Conservation (phyloP, 148 eudicot species). For the Dianthus caryophyllus region DNA sequence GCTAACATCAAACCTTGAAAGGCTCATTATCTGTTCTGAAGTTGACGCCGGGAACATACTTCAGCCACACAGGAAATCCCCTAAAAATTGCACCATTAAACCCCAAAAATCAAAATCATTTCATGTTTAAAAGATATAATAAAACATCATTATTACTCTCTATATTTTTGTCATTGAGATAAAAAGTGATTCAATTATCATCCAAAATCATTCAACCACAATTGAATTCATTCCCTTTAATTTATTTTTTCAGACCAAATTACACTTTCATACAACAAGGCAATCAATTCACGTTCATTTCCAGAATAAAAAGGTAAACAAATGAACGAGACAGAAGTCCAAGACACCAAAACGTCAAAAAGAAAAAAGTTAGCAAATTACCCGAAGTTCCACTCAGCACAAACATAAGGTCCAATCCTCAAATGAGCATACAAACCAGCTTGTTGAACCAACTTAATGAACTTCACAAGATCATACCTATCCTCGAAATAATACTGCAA, state of each 20-base stretch:
- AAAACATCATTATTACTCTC: neutral
- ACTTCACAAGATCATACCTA: conserved; percentile 82
- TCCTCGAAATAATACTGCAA: conserved; percentile 78
- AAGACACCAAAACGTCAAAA: conserved; percentile 8
- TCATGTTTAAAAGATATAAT: neutral
- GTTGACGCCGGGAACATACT: conserved; percentile 79
- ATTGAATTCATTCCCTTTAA: too few relatives aligned
- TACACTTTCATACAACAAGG: too few relatives aligned
- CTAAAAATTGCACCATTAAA: conserved; percentile 32
- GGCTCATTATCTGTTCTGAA: conserved; percentile 89
- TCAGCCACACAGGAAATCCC: conserved; percentile 94
- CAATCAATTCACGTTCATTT: too few relatives aligned
- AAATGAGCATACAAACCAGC: conserved; percentile 86
- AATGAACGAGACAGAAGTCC: too few relatives aligned
- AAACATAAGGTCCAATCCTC: conserved; percentile 90
- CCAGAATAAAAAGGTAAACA: too few relatives aligned
- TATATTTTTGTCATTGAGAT: too few relatives aligned
- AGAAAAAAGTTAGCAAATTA: conserved; percentile 28
- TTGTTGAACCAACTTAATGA: conserved; percentile 65
- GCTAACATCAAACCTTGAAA: conserved; percentile 58
- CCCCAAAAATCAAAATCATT: neutral
- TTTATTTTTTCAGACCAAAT: too few relatives aligned
- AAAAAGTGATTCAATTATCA: too few relatives aligned
- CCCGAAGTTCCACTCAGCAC: conserved; percentile 99
- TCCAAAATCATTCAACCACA: too few relatives aligned